Evolutionary conservation across 768 basidiomycete genomes (phyloP).

Genomic region (Pleurotus tuber-regium): DNA sequence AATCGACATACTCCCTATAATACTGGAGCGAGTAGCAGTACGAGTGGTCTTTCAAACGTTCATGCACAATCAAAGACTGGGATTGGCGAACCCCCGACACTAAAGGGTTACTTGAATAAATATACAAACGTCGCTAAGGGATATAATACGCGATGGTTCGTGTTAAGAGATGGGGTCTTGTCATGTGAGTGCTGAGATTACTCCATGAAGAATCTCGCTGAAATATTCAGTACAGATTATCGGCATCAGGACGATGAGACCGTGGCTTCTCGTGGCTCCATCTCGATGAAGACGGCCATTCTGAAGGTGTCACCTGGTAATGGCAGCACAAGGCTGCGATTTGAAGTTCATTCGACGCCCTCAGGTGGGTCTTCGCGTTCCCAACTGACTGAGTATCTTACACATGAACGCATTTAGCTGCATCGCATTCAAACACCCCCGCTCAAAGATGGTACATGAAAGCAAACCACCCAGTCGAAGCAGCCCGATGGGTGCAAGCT

Average conservation of each 20-base stretch:
- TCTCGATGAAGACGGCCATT: conserved; percentile 78
- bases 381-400: too few relatives aligned
- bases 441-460: conserved; percentile 81
- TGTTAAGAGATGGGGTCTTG: conserved; percentile 80
- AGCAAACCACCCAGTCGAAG: conserved; percentile 87
- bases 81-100: conserved; percentile 49
- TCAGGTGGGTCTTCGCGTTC: conserved; percentile 44
- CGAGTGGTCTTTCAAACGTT: conserved; percentile 27
- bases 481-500: conserved; percentile 81
- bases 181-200: conserved; percentile 52
- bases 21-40: neutral
- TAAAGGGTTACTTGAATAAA: conserved; percentile 85
- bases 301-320: conserved; percentile 48
- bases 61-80: conserved; percentile 18
- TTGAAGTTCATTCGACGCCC: conserved; percentile 75
- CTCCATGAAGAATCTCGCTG: neutral
- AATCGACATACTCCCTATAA: neutral
- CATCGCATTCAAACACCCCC: conserved; percentile 23
- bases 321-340: conserved; percentile 57
- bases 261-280: conserved; percentile 81
- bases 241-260: conserved; percentile 89
- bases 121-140: conserved; percentile 92
- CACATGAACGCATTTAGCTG: neutral
- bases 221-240: conserved; percentile 58
- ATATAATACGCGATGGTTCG: conserved; percentile 90